Base-by-base conservation (phyloP, 2,329 filamentous ascomycete species). In the Penicillium rolfsii region DNA sequence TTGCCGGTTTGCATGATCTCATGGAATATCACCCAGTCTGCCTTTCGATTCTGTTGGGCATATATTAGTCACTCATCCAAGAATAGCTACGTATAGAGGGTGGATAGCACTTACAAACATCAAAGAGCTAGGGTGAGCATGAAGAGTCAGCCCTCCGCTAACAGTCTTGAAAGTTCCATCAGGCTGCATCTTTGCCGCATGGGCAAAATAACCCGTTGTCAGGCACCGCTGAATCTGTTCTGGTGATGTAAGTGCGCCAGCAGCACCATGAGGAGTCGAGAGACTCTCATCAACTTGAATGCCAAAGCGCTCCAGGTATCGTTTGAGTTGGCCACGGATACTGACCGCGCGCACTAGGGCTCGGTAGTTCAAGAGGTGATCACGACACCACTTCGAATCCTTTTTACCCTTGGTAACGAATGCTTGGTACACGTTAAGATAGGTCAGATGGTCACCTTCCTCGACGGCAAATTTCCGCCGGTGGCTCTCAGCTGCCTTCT, bases 11-110 rank as follows among this genome's bases (percentile, higher is more conserved):
- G 91, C 83, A 97, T 87, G 40, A 97, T 87, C 78, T 97, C 94
- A 70, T 96, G 90, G 73, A 97, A 99, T 36, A 99, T 85, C 9
- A 98, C 93, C 93, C 94, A 98, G 65, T 97, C 93, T 11, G 92
- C 92, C 80, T 96, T 97, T 59, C 93, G 88, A 76, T 97, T 96
- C 82, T 84, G 67, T 24, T 33, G 24, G 36, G 16, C 24, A 50
- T 22, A 36, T 38, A 28, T 54, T 19, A 41, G 45, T 40, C 4
- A 52, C 7, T 22, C 14, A 50, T 22, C 1, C n/a, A 26, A n/a
- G 30, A 28, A 6, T 6, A n/a, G 19, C 19, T 22, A 22, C 19
- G 19, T 22, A 8, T 19, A 33, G 43, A 33, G 16, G 19, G 5
- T 41, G n/a, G 8, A 16, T 48, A 35, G 48, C 30, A 83, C 82